These are phyloP conservation scores for Spirogloea muscicola DNA, from an alignment of 139 green algal species.

Conservation along the genomic window DNA sequence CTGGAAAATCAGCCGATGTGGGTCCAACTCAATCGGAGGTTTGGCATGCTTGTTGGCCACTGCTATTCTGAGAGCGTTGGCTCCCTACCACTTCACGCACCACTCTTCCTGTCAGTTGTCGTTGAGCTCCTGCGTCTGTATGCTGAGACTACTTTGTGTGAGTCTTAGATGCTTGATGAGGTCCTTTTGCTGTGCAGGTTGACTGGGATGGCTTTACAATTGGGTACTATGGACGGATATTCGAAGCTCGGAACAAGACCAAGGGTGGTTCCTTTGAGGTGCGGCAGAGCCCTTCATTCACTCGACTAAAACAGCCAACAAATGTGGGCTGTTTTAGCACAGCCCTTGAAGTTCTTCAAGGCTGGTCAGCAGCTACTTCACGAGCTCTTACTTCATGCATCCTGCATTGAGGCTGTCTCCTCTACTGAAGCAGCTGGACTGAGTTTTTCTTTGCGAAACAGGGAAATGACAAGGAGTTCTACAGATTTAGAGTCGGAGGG, in stretches of 20 bases:
- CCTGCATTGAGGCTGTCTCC: no score
- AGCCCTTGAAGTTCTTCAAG: no score
- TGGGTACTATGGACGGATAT: constrained; percentile 66
- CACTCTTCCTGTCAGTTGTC: constrained; percentile 1
- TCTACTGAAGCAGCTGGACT: no score
- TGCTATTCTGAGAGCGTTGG: background rate
- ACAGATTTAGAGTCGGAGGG: constrained; percentile 34
- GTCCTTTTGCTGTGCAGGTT: constrained; percentile 42
- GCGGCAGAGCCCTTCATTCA: no score
- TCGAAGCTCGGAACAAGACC: constrained; percentile 56
- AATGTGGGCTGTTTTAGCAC: no score
- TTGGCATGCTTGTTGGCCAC: background rate
- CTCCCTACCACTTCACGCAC: no score
- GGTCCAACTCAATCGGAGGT: background rate
- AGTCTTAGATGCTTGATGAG: background rate
- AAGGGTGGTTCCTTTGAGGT: constrained; percentile 58
- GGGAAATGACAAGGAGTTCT: constrained; percentile 54
- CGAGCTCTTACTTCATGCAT: no score
- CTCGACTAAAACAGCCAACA: no score
- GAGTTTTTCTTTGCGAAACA: no score
- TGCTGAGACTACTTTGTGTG: background rate
- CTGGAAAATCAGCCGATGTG: background rate
- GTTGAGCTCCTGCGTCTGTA: background rate
- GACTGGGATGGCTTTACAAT: constrained; percentile 95
- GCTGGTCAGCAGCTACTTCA: no score